These are phyloP conservation scores for Alternaria alternata DNA, from an alignment of 2,329 filamentous ascomycete species.

Conservation along the genomic window DNA sequence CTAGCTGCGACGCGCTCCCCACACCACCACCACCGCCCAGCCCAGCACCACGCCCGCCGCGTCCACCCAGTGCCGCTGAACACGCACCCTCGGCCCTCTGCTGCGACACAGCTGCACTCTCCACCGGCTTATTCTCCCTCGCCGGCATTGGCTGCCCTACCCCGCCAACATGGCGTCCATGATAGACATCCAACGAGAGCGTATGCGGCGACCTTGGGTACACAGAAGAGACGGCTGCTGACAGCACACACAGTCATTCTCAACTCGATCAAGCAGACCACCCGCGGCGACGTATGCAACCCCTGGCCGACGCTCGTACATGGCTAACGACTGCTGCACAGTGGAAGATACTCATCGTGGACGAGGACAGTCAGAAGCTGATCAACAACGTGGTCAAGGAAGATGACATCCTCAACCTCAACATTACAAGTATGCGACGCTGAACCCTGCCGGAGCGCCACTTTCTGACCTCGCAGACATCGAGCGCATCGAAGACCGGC, in stretches of 20 bases:
- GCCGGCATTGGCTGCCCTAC: conserved; percentile 29
- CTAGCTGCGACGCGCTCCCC: conserved; percentile 31
- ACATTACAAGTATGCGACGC: conserved; percentile 81
- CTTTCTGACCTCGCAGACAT: conserved; percentile 72
- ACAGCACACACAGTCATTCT: conserved; percentile 68
- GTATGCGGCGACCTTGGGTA: conserved; percentile 52
- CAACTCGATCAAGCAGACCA: conserved; percentile 77
- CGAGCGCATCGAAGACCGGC: conserved; percentile 87
- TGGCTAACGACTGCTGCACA: conserved; percentile 54
- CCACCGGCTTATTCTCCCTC: background rate
- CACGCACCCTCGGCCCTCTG: background rate
- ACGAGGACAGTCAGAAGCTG: conserved; percentile 82
- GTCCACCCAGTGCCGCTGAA: background rate
- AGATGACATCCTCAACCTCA: conserved; percentile 96
- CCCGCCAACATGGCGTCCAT: conserved; percentile 78
- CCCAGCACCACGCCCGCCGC: background rate
- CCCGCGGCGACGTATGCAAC: conserved; percentile 76
- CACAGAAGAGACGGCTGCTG: conserved; percentile 13
- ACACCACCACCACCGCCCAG: conserved; percentile 14
- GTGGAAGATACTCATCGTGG: conserved; percentile 97
- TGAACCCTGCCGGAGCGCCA: background rate
- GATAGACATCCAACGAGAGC: conserved; percentile 82
- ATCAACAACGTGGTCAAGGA: conserved; percentile 91
- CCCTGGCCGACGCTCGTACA: conserved; percentile 17
- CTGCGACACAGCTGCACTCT: conserved; percentile 4